phyloP scores from a whole-genome alignment of 2,329 filamentous ascomycete species.

The Chaetomium olivaceum region DNA sequence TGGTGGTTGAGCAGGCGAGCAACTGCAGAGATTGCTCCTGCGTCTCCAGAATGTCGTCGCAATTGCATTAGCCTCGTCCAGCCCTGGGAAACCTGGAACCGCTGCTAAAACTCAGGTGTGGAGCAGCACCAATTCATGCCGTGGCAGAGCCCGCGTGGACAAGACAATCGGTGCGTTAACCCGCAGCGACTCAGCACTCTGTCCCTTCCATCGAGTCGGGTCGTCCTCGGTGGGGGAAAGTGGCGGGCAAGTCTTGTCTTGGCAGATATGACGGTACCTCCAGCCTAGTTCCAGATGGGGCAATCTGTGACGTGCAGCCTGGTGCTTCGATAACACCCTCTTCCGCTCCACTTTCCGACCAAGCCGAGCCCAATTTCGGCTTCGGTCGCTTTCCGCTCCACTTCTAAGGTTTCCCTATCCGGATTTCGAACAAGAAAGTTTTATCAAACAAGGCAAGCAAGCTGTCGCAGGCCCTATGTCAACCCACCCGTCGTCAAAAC shows the following conservation, averaged over 20 bases:
- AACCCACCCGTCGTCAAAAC: not conserved
- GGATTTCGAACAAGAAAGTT: not conserved
- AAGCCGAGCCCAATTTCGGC: constrained; percentile 4
- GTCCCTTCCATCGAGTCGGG: constrained; percentile 1
- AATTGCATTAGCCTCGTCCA: constrained; percentile 27
- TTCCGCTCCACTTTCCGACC: constrained; percentile 3
- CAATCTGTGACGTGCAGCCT: not conserved
- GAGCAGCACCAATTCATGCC: constrained; percentile 14
- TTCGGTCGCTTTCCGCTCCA: constrained; percentile 10
- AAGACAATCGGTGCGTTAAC: constrained; percentile 13
- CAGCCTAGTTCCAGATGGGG: not conserved
- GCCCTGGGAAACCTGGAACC: constrained; percentile 19
- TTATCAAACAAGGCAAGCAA: not conserved
- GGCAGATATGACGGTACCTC: not conserved
- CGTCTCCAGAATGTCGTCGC: constrained; percentile 30
- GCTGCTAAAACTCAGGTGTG: constrained; percentile 23
- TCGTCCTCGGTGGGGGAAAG: not conserved
- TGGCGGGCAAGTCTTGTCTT: not conserved
- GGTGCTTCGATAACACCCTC: not conserved
- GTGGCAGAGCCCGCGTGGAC: not conserved
- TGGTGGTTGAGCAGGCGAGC: constrained; percentile 23
- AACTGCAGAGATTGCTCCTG: constrained; percentile 28
- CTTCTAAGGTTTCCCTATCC: not conserved
- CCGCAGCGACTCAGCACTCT: constrained; percentile 15
- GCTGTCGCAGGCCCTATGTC: constrained; percentile 10